Base-by-base conservation (phyloP, 352 stramenopile species). In the Globisporangium heterothallicum region DNA sequence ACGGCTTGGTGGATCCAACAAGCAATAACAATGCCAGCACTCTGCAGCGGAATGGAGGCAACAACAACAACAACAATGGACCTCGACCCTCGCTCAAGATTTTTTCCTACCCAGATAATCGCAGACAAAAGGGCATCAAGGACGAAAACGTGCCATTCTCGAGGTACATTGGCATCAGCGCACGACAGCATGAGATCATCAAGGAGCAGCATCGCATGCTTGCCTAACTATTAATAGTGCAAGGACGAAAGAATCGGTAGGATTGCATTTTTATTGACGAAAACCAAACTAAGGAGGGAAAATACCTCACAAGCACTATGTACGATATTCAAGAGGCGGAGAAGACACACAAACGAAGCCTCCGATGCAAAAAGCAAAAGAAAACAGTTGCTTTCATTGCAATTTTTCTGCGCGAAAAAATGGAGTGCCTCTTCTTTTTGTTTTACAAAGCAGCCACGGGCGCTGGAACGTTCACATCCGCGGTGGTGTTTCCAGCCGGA, bases 91-190 rank as follows among this genome's bases (percentile, higher is more conserved):
- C 75, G 6, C 70, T 88, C 34, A 80, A 81, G 69, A 88, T 88
- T 58, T 88, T 88, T 55, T 86, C 78, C 13, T 67, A 66, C 29
- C 78, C 73, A 0, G 70, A 82, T 47, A 55, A 61, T 42, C 64
- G 68, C 8, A 34, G 49, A 30, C 51, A 56, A 24, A 52, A 48
- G 62, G 66, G 68, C 22, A 77, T 72, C 57, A 72, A 53, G 2
- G 77, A 88, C 49, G 77, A 88, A 49, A 79, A 61, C 21, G 66
- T 88, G 19, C 78, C 78, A 12, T 84, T 76, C 48, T 70, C 78
- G 16, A 51, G 78, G 29, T 88, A 86, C 63, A 88, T 88, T n/a
- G 78, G 78, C 27, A 86, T 88, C 44, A 88, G 72, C 47, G 74
- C 72, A 9, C 68, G 70, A 8, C 78, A 88, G 51, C 76, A 84